Conservation (phyloP, 228 moss, liverwort and hornwort genomes). For the Sphagnum fallax region DNA sequence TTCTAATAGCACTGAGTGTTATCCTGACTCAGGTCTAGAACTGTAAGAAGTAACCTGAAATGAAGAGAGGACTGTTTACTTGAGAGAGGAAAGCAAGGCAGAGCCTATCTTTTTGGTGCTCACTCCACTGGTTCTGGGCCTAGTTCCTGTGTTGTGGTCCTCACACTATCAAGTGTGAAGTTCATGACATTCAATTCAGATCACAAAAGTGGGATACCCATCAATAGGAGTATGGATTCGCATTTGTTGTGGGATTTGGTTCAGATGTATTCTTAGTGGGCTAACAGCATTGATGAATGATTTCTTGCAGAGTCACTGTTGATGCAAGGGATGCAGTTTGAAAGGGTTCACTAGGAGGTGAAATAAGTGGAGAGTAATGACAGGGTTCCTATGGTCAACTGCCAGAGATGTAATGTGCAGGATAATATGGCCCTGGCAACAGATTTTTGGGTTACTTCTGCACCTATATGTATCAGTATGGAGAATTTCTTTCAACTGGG, state of each 20-base stretch:
- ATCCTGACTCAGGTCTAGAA: too few species aligned
- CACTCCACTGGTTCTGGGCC: conserved; percentile 57
- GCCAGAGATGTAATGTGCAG: conserved; percentile 21
- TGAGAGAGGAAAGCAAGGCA: conserved; percentile 18
- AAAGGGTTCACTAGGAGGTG: conserved; percentile 7
- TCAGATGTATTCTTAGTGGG: too few species aligned
- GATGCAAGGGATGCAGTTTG: conserved; percentile 1
- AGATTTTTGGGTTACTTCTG: conserved; percentile 49
- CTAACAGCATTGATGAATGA: too few species aligned
- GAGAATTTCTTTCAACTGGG: conserved; percentile 31
- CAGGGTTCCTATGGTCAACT: conserved; percentile 23
- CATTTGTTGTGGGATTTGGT: too few species aligned
- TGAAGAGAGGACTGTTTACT: too few species aligned
- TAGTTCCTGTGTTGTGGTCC: conserved; percentile 66
- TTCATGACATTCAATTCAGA: too few species aligned
- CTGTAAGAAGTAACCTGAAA: too few species aligned
- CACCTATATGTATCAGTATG: conserved; percentile 57
- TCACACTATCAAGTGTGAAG: conserved; percentile 2
- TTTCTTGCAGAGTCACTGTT: conserved; percentile 1
- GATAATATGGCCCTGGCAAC: conserved; percentile 51
- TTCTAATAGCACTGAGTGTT: too few species aligned
- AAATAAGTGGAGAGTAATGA: conserved; percentile 18
- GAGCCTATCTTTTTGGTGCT: conserved; percentile 64
- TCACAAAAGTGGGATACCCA: too few species aligned
- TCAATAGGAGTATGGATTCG: too few species aligned